Base-by-base conservation (phyloP, 768 basidiomycete genomes). In the Amanita brunnescens region DNA sequence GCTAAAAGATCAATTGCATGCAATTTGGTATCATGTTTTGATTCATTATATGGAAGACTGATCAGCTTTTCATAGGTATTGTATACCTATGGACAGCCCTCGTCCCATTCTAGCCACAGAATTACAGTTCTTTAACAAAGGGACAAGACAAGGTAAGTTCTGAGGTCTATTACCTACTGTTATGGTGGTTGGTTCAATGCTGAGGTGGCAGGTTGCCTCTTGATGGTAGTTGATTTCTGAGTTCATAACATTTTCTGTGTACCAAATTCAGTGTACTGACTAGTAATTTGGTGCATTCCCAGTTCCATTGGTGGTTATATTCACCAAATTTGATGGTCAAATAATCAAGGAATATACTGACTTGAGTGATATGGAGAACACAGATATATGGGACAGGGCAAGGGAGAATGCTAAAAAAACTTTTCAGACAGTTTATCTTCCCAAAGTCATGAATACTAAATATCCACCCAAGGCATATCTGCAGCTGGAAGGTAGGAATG, bases 251-350 rank as follows among this genome's bases (percentile, higher is more conserved):
- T n/a, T n/a, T n/a, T n/a, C n/a, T n/a, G n/a, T n/a, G n/a, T n/a
- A n/a, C n/a, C n/a, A n/a, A n/a, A n/a, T n/a, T n/a, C n/a, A n/a
- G n/a, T n/a, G n/a, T n/a, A n/a, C 12, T 12, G 10, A 7, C 7
- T 4, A 4, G 26, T 29, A 34, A 34, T n/a, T 3, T 34, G 34
- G 12, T 3, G 3, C 14, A 5, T 3, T 29, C 34, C 5, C 24
- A 73, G 72, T 73, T 18, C 71, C 71, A 3, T 64, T 72, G 2
- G 58, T 73, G 23, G 64, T 61, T 0, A 41, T 73, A 26, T 70
- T 73, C 54, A 71, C 68, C 1, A 72, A 71, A 48, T 64, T 64
- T 35, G 70, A 72, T 52, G 63, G 57, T 20, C 45, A 68, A 9
- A 47, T 62, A 38, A 34, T n/a, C 29, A 45, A 57, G 37, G 60